Base-by-base conservation (phyloP, 2,329 filamentous ascomycete genomes). In the Nemania bipapillata region DNA sequence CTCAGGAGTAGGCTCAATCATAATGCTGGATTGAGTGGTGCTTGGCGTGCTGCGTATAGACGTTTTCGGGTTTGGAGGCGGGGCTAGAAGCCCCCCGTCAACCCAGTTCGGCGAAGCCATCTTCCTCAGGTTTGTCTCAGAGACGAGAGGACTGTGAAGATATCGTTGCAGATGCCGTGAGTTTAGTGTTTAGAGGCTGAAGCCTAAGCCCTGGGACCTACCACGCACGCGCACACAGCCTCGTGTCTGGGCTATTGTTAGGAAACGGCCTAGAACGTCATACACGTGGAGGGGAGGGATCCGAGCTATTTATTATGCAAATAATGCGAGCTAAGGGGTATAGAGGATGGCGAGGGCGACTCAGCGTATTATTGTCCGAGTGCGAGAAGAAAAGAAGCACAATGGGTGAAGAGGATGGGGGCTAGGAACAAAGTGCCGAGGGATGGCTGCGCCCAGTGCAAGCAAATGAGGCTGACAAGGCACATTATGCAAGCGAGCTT, bases 391-490 rank as follows among this genome's bases (percentile, higher is more conserved):
- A n/a, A 58, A 62, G 49, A 53, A 56, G 20, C 32, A 32, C 45
- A 47, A 65, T 49, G 61, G 56, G 64, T 63, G 47, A 71, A 70
- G n/a, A n/a, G 30, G 56, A 68, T 66, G 67, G 65, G 68, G 72
- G 57, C 54, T 28, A 24, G 52, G 42, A 54, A 57, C 37, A 35
- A 52, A 58, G 52, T 59, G 54, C 35, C 63, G 59, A 60, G 49
- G 28, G 32, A 49, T 68, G 72, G 54, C 63, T 74, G 72, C 67
- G 73, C 72, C 71, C 60, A 66, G 37, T 54, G n/a, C n/a, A n/a
- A n/a, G n/a, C n/a, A 28, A 54, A 73, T 72, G 72, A 77, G 75
- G 76, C 75, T 76, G 73, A 75, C 76, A 61, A 72, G 76, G 74
- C 75, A n/a, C n/a, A 74, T 66, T 72, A 69, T 73, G 63, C 66